These are phyloP conservation scores for Anthostomella pinea DNA, from an alignment of 2,329 filamentous ascomycete genomes.

Conservation along the genomic window DNA sequence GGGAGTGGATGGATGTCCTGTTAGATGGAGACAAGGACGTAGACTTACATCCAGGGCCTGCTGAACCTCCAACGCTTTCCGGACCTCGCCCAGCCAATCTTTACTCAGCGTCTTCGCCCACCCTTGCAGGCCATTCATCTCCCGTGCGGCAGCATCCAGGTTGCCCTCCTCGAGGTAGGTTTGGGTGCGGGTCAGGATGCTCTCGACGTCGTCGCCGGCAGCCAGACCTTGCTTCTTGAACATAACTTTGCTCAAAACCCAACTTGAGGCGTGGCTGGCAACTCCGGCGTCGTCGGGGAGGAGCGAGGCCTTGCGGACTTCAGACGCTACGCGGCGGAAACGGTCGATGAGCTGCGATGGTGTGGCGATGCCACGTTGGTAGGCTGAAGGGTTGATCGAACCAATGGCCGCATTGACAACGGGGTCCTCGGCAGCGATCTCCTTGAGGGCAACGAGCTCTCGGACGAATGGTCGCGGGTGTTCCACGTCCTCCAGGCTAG, in stretches of 20 bases:
- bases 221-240: slow-evolving; percentile 92
- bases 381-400: slow-evolving; percentile 91
- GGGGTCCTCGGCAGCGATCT: slow-evolving; percentile 78
- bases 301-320: slow-evolving; percentile 91
- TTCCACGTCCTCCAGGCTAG: slow-evolving; percentile 71
- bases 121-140: slow-evolving; percentile 89
- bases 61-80: slow-evolving; percentile 89
- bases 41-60: slow-evolving; percentile 81
- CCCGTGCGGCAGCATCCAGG: slow-evolving; percentile 83
- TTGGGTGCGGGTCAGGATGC: slow-evolving; percentile 85
- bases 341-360: slow-evolving; percentile 86
- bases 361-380: slow-evolving; percentile 86
- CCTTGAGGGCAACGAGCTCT: slow-evolving; percentile 91
- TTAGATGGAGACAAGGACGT: neutral
- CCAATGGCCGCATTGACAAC: slow-evolving; percentile 91
- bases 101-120: slow-evolving; percentile 95
- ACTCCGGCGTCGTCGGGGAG: slow-evolving; percentile 92
- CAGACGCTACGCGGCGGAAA: slow-evolving; percentile 86
- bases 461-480: slow-evolving; percentile 82
- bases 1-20: no score
- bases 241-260: slow-evolving; percentile 86
- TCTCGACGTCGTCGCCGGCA: slow-evolving; percentile 87
- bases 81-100: slow-evolving; percentile 89
- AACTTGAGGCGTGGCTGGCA: slow-evolving; percentile 87
- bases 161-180: slow-evolving; percentile 89